phyloP scores from a whole-genome alignment of 2,329 filamentous ascomycete species.

The Sporothrix curviconia region DNA sequence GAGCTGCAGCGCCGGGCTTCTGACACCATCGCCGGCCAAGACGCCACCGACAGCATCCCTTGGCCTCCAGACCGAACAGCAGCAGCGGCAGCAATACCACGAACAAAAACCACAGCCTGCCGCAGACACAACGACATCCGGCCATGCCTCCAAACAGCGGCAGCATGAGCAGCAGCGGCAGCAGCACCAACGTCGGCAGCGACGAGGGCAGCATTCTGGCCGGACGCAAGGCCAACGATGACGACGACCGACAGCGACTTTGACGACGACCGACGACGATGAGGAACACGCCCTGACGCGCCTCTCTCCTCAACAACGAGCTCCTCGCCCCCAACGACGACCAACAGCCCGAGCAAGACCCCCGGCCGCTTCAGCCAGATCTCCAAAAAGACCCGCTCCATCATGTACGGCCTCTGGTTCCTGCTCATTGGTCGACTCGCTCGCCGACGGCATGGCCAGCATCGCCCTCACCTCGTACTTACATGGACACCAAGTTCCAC shows the following conservation, averaged over 20 bases:
- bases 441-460: constrained; percentile 60
- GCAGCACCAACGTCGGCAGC: neutral
- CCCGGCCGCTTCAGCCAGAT: constrained; percentile 45
- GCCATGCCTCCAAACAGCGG: neutral
- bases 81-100: neutral
- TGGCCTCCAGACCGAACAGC: neutral
- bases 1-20: constrained; percentile 35
- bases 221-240: constrained; percentile 20
- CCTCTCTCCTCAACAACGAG: constrained; percentile 15
- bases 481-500: constrained; percentile 50
- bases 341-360: constrained; percentile 19
- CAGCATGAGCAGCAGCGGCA: neutral
- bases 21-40: constrained; percentile 20
- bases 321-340: neutral
- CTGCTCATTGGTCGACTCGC: constrained; percentile 57
- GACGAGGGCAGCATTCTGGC: neutral
- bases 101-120: too few relatives aligned
- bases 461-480: constrained; percentile 53
- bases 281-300: constrained; percentile 11
- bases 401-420: constrained; percentile 60
- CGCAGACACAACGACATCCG: too few relatives aligned
- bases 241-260: constrained; percentile 19
- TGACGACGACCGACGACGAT: constrained; percentile 16
- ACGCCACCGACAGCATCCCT: constrained; percentile 15
- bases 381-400: constrained; percentile 47